These are phyloP conservation scores for Fereydounia khargensis DNA, from an alignment of 1,284 basidiomycete species.

Conservation along the genomic window DNA sequence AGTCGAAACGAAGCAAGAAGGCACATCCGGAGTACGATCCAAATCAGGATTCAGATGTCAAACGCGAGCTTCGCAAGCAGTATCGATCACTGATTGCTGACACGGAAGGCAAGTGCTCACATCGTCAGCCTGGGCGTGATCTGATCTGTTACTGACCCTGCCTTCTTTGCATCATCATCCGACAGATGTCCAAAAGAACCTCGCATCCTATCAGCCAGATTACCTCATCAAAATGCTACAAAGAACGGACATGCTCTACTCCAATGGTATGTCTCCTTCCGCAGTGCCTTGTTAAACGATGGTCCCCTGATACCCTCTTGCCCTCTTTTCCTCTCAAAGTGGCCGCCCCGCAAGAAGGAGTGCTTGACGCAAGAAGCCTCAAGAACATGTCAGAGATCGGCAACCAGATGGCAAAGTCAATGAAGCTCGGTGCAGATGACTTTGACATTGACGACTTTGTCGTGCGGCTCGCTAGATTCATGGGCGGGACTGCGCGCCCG, in stretches of 20 bases:
- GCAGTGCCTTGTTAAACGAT: neutral
- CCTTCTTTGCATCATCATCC: no score
- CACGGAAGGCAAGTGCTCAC: no score
- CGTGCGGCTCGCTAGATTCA: constrained; percentile 21
- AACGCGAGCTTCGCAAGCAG: constrained; percentile 33
- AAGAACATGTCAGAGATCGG: constrained; percentile 45
- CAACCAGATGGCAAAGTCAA: constrained; percentile 43
- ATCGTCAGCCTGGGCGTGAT: no score
- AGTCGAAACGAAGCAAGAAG: no score
- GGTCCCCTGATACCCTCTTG: no score
- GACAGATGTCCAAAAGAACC: constrained; percentile 14
- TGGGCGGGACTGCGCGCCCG: constrained; percentile 31
- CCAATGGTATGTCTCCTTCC: constrained; percentile 10
- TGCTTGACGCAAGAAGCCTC: constrained; percentile 48
- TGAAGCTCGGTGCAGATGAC: constrained; percentile 41
- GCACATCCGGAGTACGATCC: no score
- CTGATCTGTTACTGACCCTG: no score
- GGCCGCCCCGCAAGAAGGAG: no score
- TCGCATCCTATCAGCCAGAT: constrained; percentile 7
- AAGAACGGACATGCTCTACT: constrained; percentile 16
- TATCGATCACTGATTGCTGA: constrained; percentile 40
- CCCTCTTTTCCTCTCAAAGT: no score
- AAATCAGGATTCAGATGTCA: constrained; percentile 19
- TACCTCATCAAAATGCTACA: constrained; percentile 11
- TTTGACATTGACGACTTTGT: constrained; percentile 53